Conservation (phyloP, 495 filamentous ascomycete genomes). For the Hyaloscypha variabilis region DNA sequence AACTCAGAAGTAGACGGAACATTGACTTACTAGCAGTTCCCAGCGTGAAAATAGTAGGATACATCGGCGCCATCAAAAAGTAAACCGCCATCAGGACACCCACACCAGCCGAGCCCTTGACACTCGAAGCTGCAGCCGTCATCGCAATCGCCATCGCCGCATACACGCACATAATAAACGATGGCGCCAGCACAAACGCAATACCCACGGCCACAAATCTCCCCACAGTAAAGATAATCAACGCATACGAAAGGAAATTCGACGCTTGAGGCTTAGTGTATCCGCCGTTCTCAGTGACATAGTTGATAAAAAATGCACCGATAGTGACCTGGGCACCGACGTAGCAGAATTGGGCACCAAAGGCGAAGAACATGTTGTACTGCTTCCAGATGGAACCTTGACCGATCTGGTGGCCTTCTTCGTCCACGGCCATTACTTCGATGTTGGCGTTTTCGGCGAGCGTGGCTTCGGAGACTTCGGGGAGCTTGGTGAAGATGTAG, state of each 20-base stretch:
- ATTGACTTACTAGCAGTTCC: slow-evolving; percentile 52
- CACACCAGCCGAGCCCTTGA: slow-evolving; percentile 53
- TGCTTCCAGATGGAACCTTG: slow-evolving; percentile 59
- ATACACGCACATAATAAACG: slow-evolving; percentile 50
- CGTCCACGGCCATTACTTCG: slow-evolving; percentile 18
- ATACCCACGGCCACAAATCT: slow-evolving; percentile 60
- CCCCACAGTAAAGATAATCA: slow-evolving; percentile 66
- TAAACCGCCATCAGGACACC: slow-evolving; percentile 64
- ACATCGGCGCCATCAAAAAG: slow-evolving; percentile 70
- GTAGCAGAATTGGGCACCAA: slow-evolving; percentile 70
- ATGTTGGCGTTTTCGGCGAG: slow-evolving; percentile 21
- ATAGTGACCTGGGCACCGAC: slow-evolving; percentile 68
- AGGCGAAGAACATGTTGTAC: slow-evolving; percentile 67
- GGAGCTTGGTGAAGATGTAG: slow-evolving; percentile 50
- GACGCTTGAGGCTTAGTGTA: slow-evolving; percentile 47
- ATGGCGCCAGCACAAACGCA: slow-evolving; percentile 51
- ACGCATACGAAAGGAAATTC: slow-evolving; percentile 64
- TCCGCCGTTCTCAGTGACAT: slow-evolving; percentile 54
- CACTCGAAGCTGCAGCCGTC: slow-evolving; percentile 54
- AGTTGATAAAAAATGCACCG: slow-evolving; percentile 63
- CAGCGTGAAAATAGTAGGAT: slow-evolving; percentile 71
- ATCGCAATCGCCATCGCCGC: slow-evolving; percentile 58
- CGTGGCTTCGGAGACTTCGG: slow-evolving; percentile 52
- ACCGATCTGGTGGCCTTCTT: slow-evolving; percentile 22
- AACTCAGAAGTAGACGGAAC: neutral